Base-by-base conservation (phyloP, 2,329 filamentous ascomycete species). In the Colletotrichum endophyticum region DNA sequence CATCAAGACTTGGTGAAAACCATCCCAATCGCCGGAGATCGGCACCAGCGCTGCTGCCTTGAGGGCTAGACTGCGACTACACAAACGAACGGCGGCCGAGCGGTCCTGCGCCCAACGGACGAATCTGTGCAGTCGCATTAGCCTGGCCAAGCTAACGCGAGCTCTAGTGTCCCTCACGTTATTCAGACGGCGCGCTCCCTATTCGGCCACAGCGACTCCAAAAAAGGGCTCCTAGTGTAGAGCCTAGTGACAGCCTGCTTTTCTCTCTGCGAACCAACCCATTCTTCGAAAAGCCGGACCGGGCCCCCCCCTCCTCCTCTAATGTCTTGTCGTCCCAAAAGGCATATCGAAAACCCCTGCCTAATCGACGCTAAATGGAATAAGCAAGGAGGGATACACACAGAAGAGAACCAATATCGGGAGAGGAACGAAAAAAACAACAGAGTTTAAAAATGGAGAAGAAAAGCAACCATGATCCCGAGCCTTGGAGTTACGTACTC, bases 81-180 rank as follows among this genome's bases (percentile, higher is more conserved):
- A 27, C 70, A 68, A 76, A 76, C 70, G 73, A 76, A 76, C 70
- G 39, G 64, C 34, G 73, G 70, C 73, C 73, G 73, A 76, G 73
- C 73, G 73, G 73, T 69, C 73, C n/a, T 67, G 70, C 63, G 49
- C 32, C 69, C 44, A 68, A 66, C 22, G 57, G 73, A 76, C 70
- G 70, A 76, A 76, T 69, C 57, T 66, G 57, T 73, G 56, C 56
- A 73, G 56, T 27, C 25, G 63, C 73, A 73, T 69, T 68, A 73
- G 64, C n/a, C 44, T n/a, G 56, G 62, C 25, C n/a, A 61, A 49
- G 63, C 64, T 69, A 73, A 68, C 57, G 56, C 44, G 32, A 76
- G 73, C 63, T 69, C 66, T 67, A 68, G 67, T 61, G 44, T 62
- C 25, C 57, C 63, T 68, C 56, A 44, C n/a, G 63, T 34, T 44